Percentiles rank a stretch among this genome's conserved stretches.
Conservation (phyloP, 306 rosid species). For the Ziziphus jujuba region DNA sequence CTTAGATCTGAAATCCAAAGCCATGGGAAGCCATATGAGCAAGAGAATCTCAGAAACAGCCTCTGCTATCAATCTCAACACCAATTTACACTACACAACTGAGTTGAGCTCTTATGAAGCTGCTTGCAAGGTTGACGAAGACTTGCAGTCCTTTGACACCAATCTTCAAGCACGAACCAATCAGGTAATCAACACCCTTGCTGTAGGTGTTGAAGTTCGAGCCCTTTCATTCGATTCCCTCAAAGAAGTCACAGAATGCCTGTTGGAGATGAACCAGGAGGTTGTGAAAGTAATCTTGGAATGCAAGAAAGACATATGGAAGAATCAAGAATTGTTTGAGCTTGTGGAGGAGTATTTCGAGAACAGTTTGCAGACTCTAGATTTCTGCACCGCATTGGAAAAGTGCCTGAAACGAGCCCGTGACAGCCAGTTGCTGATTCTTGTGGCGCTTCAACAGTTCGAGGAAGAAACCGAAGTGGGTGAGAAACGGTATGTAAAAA, state of each 20-base stretch:
- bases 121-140: conserved; percentile 75
- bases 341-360: conserved; percentile 91
- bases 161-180: conserved; percentile 71
- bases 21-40: conserved; percentile 85
- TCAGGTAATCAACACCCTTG: conserved; percentile 74
- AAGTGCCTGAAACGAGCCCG: conserved; percentile 74
- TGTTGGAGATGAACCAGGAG: conserved; percentile 92
- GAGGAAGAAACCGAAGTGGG: conserved; percentile 59
- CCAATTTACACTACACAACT: conserved; percentile 51
- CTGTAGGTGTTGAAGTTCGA: conserved; percentile 80
- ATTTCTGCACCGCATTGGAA: conserved; percentile 86
- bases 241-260: conserved; percentile 77
- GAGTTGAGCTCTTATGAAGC: conserved; percentile 78
- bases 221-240: conserved; percentile 81
- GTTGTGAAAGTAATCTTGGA: conserved; percentile 85
- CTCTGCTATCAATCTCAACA: conserved; percentile 32
- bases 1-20: conserved; percentile 33
- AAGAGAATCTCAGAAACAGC: conserved; percentile 52
- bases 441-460: conserved; percentile 74
- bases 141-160: conserved; percentile 70
- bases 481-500: conserved; percentile 39
- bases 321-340: conserved; percentile 77
- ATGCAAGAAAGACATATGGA: conserved; percentile 96
- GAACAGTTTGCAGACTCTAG: conserved; percentile 80
- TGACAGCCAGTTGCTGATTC: conserved; percentile 75